Conservation (phyloP, 148 eudicot genomes). For the Arbutus unedo region DNA sequence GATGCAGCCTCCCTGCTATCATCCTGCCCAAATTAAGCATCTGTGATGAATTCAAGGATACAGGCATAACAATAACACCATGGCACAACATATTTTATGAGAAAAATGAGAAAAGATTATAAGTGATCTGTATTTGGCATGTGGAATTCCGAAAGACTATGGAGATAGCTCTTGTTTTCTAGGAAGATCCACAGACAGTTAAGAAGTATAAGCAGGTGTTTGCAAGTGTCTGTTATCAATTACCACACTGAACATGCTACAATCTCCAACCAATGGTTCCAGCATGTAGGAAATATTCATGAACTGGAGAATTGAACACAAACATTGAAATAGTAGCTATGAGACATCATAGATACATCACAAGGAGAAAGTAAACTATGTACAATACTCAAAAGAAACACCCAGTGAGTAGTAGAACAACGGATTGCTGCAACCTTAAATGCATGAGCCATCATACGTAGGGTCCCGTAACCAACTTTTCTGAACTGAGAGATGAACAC, state of each 20-base stretch:
- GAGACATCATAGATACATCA: neutral
- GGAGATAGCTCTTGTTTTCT: neutral
- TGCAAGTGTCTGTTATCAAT: neutral
- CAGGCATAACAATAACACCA: neutral
- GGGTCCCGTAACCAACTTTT: neutral
- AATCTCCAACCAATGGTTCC: too few relatives aligned
- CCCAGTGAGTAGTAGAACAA: neutral
- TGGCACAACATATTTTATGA: neutral
- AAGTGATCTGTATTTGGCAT: neutral
- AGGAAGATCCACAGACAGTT: neutral
- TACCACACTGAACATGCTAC: neutral
- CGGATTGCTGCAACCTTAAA: neutral
- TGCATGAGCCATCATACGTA: neutral
- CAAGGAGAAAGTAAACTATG: neutral
- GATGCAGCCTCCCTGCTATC: slow-evolving; percentile 82
- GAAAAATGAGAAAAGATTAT: neutral
- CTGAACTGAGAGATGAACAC: neutral
- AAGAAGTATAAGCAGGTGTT: neutral
- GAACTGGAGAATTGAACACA: neutral
- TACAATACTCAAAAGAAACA: neutral
- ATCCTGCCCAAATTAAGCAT: slow-evolving; percentile 53
- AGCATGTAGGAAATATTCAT: neutral
- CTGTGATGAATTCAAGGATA: neutral
- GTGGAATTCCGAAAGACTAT: neutral
- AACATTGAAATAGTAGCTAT: neutral